Percentiles rank a stretch among this genome's conserved stretches.
Conservation (phyloP, 208 protist genomes). For the Tetramitus jugosus region DNA sequence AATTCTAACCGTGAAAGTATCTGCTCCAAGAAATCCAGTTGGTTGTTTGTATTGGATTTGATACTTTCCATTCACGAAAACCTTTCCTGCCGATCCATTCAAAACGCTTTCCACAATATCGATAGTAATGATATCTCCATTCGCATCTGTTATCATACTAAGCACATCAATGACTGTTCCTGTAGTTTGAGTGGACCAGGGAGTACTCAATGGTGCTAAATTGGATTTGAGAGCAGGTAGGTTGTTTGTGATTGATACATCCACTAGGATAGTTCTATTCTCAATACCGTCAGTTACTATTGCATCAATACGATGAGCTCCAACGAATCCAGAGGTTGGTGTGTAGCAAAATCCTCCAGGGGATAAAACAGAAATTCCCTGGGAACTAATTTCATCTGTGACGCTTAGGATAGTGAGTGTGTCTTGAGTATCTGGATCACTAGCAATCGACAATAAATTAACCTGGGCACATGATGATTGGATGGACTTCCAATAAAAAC, state of each 20-base stretch:
- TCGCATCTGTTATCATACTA: not conserved
- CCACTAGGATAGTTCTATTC: not conserved
- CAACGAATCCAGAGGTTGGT: not conserved
- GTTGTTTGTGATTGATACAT: not conserved
- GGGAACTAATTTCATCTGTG: not conserved
- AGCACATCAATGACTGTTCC: not conserved
- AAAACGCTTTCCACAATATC: not conserved
- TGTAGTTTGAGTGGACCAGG: not conserved
- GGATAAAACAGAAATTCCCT: not conserved
- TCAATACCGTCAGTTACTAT: not conserved
- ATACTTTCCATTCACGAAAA: not conserved
- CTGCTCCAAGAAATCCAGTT: not conserved
- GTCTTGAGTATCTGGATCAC: not conserved
- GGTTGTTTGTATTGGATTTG: not conserved
- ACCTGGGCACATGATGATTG: too few relatives aligned
- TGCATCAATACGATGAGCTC: not conserved
- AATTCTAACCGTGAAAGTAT: not conserved
- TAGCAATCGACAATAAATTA: not conserved
- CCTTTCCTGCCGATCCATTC: not conserved
- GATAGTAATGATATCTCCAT: not conserved
- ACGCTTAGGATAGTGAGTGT: not conserved
- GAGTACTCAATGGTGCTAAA: not conserved
- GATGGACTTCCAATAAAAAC: too few relatives aligned
- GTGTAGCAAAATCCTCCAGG: not conserved
- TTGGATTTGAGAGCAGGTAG: not conserved